These are phyloP conservation scores for Silene conica DNA, from an alignment of 148 eudicot species.

Conservation along the genomic window DNA sequence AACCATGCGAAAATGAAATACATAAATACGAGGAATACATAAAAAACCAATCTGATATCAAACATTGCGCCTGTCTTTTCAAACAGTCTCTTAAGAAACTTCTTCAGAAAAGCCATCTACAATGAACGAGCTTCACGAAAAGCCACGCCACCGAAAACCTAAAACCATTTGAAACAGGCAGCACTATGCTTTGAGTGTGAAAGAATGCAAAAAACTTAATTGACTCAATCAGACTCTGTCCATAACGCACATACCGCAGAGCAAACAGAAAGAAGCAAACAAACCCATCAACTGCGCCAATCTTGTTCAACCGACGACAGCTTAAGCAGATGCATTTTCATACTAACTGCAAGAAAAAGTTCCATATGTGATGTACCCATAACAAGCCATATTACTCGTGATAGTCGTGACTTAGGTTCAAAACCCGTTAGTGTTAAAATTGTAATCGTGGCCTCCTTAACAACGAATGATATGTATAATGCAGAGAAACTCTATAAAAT, in stretches of 20 bases:
- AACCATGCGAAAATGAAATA: neutral
- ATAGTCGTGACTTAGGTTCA: too few species aligned
- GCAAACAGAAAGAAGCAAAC: conserved; percentile 16
- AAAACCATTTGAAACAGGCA: conserved; percentile 20
- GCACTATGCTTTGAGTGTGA: conserved; percentile 12
- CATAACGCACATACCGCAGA: conserved; percentile 25
- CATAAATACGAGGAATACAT: neutral
- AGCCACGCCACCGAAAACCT: conserved; percentile 33
- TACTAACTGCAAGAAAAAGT: conserved; percentile 23
- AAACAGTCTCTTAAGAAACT: conserved; percentile 20
- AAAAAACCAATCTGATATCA: neutral
- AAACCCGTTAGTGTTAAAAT: too few species aligned
- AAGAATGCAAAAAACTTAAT: conserved; percentile 7
- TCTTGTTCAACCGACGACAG: conserved; percentile 28
- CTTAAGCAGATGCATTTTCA: conserved; percentile 25
- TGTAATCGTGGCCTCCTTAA: too few species aligned
- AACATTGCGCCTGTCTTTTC: neutral
- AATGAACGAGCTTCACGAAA: conserved; percentile 30
- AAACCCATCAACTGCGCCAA: conserved; percentile 19
- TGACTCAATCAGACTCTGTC: conserved; percentile 13
- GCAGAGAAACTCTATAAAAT: conserved; percentile 2
- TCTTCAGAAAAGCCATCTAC: conserved; percentile 11
- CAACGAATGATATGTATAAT: neutral
- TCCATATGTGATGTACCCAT: neutral
- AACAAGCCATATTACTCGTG: neutral